phyloP scores from a whole-genome alignment of 2,329 filamentous ascomycete genomes.

The Daldinia sp. region DNA sequence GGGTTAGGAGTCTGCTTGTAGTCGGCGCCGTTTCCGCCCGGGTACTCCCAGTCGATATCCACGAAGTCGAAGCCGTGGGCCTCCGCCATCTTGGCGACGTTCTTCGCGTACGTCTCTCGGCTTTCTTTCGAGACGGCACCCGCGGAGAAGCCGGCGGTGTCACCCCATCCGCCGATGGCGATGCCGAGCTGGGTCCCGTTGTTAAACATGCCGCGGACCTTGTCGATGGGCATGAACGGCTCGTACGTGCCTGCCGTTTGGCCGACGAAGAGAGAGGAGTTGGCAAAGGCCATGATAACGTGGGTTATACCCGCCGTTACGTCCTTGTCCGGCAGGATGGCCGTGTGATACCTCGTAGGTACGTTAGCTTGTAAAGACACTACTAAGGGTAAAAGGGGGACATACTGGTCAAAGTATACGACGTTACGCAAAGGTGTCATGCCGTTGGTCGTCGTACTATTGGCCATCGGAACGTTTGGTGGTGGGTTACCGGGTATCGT shows the following conservation, averaged over 20 bases:
- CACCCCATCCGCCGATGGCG: constrained; percentile 78
- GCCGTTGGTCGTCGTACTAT: background rate
- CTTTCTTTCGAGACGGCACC: constrained; percentile 60
- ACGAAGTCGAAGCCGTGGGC: constrained; percentile 72
- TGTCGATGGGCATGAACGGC: constrained; percentile 61
- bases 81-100: constrained; percentile 69
- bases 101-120: constrained; percentile 66
- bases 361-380: constrained; percentile 7
- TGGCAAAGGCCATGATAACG: constrained; percentile 35
- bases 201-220: constrained; percentile 58
- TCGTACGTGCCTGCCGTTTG: constrained; percentile 37
- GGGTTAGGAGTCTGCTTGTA: constrained; percentile 70
- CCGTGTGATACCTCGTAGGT: constrained; percentile 21
- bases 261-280: constrained; percentile 29
- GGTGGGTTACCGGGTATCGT: too few relatives aligned
- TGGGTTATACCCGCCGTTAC: constrained; percentile 36
- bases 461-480: too few relatives aligned
- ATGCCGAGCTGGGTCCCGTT: constrained; percentile 69
- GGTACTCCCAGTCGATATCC: constrained; percentile 73
- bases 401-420: constrained; percentile 33
- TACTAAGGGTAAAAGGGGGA: background rate
- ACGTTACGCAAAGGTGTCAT: constrained; percentile 15
- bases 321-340: constrained; percentile 22
- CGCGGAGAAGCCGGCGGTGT: constrained; percentile 67
- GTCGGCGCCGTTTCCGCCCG: constrained; percentile 72